Conservation (phyloP, 768 basidiomycete species). For the Suillus sp. region DNA sequence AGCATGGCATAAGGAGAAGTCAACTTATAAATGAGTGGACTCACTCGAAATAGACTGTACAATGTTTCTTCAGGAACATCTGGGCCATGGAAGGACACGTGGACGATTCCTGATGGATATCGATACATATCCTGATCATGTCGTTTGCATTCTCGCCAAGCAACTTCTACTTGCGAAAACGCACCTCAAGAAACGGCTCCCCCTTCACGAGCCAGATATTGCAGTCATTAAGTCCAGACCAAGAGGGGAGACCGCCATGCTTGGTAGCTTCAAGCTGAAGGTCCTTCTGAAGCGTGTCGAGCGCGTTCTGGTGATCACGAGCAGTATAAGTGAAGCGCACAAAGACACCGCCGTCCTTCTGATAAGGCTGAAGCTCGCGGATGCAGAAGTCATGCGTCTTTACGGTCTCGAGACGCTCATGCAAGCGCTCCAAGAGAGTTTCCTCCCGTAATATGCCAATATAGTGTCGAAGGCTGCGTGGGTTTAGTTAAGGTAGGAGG, state of each 20-base stretch:
- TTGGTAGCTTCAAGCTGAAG: conserved; percentile 46
- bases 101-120: conserved; percentile 72
- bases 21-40: conserved; percentile 24
- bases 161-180: conserved; percentile 16
- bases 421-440: conserved; percentile 51
- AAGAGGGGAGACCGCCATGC: conserved; percentile 63
- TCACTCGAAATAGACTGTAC: conserved; percentile 76
- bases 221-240: conserved; percentile 54
- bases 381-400: conserved; percentile 60
- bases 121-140: conserved; percentile 75
- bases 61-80: conserved; percentile 81
- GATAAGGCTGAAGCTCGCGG: conserved; percentile 61
- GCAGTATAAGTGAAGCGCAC: conserved; percentile 66
- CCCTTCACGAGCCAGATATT: conserved; percentile 76
- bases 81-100: conserved; percentile 86
- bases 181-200: conserved; percentile 78
- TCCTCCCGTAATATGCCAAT: conserved; percentile 64
- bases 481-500: conserved; percentile 13
- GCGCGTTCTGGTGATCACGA: conserved; percentile 38
- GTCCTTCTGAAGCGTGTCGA: conserved; percentile 50
- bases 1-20: conserved; percentile 9
- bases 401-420: conserved; percentile 50
- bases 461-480: conserved; percentile 60
- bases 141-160: conserved; percentile 11
- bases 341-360: conserved; percentile 87